Percentiles rank a stretch among this genome's conserved stretches.
Evolutionary conservation across 495 filamentous ascomycete genomes (phyloP).

Genomic region (Daldinia grandis): DNA sequence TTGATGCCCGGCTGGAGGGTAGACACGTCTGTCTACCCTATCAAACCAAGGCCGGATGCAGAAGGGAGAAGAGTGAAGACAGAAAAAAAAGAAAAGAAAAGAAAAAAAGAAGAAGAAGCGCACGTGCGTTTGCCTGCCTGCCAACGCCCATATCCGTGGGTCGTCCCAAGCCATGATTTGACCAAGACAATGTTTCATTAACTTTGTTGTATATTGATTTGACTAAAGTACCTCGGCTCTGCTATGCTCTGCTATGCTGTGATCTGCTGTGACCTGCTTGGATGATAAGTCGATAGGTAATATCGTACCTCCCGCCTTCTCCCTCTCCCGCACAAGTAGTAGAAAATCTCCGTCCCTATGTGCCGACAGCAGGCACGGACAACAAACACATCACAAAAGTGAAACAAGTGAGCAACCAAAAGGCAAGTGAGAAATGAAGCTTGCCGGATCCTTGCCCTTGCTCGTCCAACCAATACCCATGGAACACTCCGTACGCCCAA

Average conservation of each 20-base stretch:
- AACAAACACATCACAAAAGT: constrained; percentile 5
- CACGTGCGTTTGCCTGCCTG: neutral
- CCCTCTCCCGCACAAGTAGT: neutral
- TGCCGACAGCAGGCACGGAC: neutral
- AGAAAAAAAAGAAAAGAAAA: neutral
- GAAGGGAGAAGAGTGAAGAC: neutral
- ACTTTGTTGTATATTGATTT: constrained; percentile 27
- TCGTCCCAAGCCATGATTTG: neutral
- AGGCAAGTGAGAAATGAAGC: constrained; percentile 15
- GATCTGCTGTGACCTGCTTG: constrained; percentile 8
- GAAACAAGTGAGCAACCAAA: constrained; percentile 13
- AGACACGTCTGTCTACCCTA: constrained; percentile 22
- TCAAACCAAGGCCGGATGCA: neutral
- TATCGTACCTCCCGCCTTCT: constrained; percentile 15
- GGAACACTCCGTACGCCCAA: constrained; percentile 38
- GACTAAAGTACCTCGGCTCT: constrained; percentile 19
- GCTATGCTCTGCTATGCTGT: constrained; percentile 1
- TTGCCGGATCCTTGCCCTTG: constrained; percentile 22
- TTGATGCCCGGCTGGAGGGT: constrained; percentile 10
- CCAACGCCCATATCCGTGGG: constrained; percentile 4
- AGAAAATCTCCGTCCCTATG: neutral
- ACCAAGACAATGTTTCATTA: constrained; percentile 13
- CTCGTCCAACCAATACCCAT: constrained; percentile 30
- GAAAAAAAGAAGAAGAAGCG: neutral
- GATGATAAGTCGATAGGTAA: constrained; percentile 23